These are phyloP conservation scores for Starmerella sp. DNA, from an alignment of 805 yeast genomes.

Conservation along the genomic window DNA sequence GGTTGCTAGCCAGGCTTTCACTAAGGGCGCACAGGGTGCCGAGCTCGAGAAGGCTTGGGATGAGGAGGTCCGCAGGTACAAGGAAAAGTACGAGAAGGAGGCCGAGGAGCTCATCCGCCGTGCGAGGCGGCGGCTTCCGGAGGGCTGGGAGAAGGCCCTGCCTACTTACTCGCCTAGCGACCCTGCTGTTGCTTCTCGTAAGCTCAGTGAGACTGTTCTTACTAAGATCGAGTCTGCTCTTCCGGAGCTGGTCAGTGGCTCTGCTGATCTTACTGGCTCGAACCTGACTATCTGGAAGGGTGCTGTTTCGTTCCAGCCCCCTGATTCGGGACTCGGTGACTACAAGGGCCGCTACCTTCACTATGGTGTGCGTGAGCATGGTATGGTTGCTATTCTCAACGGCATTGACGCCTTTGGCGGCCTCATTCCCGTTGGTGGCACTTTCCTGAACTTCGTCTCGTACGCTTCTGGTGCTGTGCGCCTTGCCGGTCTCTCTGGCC, in stretches of 20 bases:
- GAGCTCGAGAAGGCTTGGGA: constrained; percentile 70
- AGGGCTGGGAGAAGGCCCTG: constrained; percentile 61
- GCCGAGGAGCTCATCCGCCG: constrained; percentile 76
- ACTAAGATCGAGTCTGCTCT: constrained; percentile 47
- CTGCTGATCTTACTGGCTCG: constrained; percentile 96
- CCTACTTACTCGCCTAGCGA: constrained; percentile 74
- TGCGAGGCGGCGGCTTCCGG: constrained; percentile 66
- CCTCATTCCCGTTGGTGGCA: constrained; percentile 87
- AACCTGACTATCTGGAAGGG: constrained; percentile 81
- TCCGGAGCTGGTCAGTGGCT: constrained; percentile 93
- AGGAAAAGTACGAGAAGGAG: constrained; percentile 57
- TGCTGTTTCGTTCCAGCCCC: constrained; percentile 88
- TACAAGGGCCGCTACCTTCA: constrained; percentile 89
- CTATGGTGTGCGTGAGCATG: constrained; percentile 98
- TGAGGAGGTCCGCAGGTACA: constrained; percentile 47
- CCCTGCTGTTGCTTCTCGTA: constrained; percentile 83
- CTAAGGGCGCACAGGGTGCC: constrained; percentile 49
- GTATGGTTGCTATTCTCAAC: constrained; percentile 96
- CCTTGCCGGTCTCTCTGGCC: constrained; percentile 38
- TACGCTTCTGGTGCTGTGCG: constrained; percentile 46
- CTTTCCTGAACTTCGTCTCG: constrained; percentile 84
- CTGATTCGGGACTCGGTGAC: constrained; percentile 65
- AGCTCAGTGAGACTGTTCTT: constrained; percentile 75
- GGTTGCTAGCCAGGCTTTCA: constrained; percentile 58
- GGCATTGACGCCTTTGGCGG: constrained; percentile 89